These are phyloP conservation scores for Coemansia sp. DNA, from an alignment of 192 early-diverging fungal species.

Conservation along the genomic window DNA sequence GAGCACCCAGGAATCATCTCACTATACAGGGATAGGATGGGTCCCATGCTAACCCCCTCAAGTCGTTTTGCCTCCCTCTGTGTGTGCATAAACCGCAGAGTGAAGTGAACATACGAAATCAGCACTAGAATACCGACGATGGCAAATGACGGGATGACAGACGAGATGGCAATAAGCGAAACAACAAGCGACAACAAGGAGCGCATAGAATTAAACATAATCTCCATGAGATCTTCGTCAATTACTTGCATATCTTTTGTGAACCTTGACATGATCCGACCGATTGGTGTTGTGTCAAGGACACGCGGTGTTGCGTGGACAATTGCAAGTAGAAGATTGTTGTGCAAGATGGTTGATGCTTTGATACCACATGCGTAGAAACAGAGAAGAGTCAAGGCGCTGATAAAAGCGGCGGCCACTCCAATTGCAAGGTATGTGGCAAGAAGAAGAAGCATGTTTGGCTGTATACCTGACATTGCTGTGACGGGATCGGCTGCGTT, in stretches of 20 bases:
- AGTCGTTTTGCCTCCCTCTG: conserved; percentile 84
- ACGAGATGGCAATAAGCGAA: conserved; percentile 61
- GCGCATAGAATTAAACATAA: conserved; percentile 56
- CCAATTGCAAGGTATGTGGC: conserved; percentile 22
- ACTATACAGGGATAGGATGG: conserved; percentile 73
- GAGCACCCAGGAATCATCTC: conserved; percentile 72
- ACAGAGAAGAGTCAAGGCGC: conserved; percentile 17
- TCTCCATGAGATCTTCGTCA: conserved; percentile 67
- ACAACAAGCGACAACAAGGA: conserved; percentile 56
- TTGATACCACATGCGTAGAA: conserved; percentile 23
- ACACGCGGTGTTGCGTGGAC: conserved; percentile 74
- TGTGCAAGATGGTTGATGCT: conserved; percentile 59
- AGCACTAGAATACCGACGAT: conserved; percentile 62
- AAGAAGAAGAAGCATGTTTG: conserved; percentile 2
- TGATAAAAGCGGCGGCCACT: conserved; percentile 12
- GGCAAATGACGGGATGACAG: conserved; percentile 71
- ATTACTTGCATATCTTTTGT: conserved; percentile 77
- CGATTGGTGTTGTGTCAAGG: conserved; percentile 81
- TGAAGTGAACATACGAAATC: conserved; percentile 61
- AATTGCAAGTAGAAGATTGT: conserved; percentile 59
- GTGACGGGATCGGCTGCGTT: background rate
- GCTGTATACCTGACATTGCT: too few species aligned
- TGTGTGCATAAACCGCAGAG: conserved; percentile 65
- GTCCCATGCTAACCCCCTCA: conserved; percentile 66
- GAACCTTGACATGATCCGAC: conserved; percentile 79